phyloP scores from a whole-genome alignment of 1,284 basidiomycete genomes.

The Sporisorium graminicola region DNA sequence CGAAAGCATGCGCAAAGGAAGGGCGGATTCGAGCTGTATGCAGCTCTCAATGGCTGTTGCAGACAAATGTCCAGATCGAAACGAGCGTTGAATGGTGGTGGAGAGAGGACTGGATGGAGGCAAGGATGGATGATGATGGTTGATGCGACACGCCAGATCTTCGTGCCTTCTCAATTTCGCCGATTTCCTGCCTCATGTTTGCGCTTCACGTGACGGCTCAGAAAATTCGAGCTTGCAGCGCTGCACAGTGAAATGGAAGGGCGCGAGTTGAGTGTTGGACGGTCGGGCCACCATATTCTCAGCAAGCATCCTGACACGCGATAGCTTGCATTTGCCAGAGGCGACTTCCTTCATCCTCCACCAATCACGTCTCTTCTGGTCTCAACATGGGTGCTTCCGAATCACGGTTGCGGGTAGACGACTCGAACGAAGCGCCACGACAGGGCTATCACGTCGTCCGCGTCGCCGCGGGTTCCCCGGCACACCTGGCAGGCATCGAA shows the following conservation, averaged over 20 bases:
- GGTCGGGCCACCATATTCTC: conserved; percentile 30
- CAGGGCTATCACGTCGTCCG: conserved; percentile 68
- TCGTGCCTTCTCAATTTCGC: conserved; percentile 13
- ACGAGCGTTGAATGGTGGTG: conserved; percentile 9
- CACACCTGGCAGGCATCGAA: conserved; percentile 84
- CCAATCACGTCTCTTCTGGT: neutral
- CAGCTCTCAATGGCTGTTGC: neutral
- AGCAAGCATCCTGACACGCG: conserved; percentile 16
- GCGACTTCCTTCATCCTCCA: neutral
- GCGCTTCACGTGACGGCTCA: conserved; percentile 36
- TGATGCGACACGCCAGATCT: conserved; percentile 22
- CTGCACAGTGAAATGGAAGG: neutral
- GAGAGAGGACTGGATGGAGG: conserved; percentile 12
- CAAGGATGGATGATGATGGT: conserved; percentile 14
- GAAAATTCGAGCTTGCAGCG: conserved; percentile 10
- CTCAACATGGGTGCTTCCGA: conserved; percentile 44
- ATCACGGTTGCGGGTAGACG: conserved; percentile 42
- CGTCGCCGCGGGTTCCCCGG: conserved; percentile 69
- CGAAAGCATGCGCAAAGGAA: conserved; percentile 14
- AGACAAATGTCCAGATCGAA: neutral
- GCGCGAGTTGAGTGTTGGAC: conserved; percentile 20
- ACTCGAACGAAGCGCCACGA: conserved; percentile 57
- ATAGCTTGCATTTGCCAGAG: too few species aligned
- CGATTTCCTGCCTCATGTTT: conserved; percentile 12
- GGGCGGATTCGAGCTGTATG: neutral